Evolutionary conservation across 116 monocot species (phyloP).

Genomic region (Iris pallida): DNA sequence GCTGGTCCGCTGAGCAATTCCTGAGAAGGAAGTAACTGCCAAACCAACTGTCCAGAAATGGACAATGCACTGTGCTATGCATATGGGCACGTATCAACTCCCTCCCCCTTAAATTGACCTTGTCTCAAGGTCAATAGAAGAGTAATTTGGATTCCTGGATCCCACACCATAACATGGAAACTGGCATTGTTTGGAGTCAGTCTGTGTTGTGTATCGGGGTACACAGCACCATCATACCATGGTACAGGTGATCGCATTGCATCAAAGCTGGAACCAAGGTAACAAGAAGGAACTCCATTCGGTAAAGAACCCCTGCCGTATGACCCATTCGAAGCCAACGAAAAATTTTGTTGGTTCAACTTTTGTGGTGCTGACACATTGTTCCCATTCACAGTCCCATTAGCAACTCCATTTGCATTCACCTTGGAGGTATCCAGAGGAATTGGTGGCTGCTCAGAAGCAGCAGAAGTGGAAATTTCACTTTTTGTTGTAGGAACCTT

Average conservation of each 20-base stretch:
- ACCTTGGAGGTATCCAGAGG: constrained; percentile 12
- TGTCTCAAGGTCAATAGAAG: too few species aligned
- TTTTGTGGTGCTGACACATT: neutral
- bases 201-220: constrained; percentile 7
- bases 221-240: constrained; percentile 23
- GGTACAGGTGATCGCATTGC: constrained; percentile 19
- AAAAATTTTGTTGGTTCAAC: constrained; percentile 29
- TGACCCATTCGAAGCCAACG: constrained; percentile 9
- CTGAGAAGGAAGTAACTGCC: too few species aligned
- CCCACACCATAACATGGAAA: too few species aligned
- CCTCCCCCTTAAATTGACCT: too few species aligned
- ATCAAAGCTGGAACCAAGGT: constrained; percentile 27
- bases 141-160: too few species aligned
- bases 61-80: too few species aligned
- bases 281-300: constrained; percentile 21
- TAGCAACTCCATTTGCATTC: constrained; percentile 20
- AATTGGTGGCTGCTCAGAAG: constrained; percentile 12
- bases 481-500: constrained; percentile 14
- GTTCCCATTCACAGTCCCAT: constrained; percentile 17
- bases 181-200: constrained; percentile 8
- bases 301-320: constrained; percentile 19
- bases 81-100: too few species aligned
- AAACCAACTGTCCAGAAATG: too few species aligned
- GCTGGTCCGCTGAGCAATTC: too few species aligned
- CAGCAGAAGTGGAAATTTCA: constrained; percentile 25